Evolutionary conservation across 1,139 yeast species (phyloP).

Genomic region (Yamadazyma jaroonii): DNA sequence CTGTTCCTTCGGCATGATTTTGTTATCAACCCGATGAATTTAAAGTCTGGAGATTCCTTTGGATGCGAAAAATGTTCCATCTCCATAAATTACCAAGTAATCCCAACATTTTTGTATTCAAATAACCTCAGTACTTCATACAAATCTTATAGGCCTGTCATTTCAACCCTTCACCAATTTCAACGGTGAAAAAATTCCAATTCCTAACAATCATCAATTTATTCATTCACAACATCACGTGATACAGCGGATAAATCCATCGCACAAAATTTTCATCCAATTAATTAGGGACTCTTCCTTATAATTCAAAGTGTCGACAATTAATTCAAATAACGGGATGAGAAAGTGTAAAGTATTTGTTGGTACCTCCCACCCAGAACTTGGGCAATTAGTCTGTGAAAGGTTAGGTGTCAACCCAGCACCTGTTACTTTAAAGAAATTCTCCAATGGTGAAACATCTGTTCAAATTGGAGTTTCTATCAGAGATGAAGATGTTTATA

Average conservation of each 20-base stretch:
- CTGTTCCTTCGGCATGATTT: no score
- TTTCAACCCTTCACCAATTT: no score
- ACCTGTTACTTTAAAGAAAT: constrained; percentile 84
- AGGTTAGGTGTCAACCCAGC: constrained; percentile 94
- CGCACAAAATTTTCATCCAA: constrained; percentile 4
- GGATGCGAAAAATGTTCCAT: no score
- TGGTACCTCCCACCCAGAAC: constrained; percentile 93
- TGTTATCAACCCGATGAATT: no score
- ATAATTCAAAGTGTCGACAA: constrained; percentile 5
- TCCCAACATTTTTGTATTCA: no score
- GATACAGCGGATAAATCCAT: constrained; percentile 1
- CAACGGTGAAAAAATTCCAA: no score
- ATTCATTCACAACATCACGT: background rate
- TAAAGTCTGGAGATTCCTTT: no score
- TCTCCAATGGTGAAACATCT: constrained; percentile 90
- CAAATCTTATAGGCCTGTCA: no score
- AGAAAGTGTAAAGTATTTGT: constrained; percentile 96
- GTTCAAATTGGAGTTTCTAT: constrained; percentile 73
- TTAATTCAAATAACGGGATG: constrained; percentile 41
- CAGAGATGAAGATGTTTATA: constrained; percentile 81
- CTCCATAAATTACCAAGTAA: no score
- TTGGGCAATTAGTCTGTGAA: constrained; percentile 87
- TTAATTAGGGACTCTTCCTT: constrained; percentile 1
- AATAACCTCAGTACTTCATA: no score
- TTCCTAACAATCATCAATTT: no score